A percentile compares a stretch with the other conserved stretches of the same genome.
Evolutionary conservation across 192 early-diverging fungal genomes (phyloP).

Genomic region (Linnemannia hyalina): DNA sequence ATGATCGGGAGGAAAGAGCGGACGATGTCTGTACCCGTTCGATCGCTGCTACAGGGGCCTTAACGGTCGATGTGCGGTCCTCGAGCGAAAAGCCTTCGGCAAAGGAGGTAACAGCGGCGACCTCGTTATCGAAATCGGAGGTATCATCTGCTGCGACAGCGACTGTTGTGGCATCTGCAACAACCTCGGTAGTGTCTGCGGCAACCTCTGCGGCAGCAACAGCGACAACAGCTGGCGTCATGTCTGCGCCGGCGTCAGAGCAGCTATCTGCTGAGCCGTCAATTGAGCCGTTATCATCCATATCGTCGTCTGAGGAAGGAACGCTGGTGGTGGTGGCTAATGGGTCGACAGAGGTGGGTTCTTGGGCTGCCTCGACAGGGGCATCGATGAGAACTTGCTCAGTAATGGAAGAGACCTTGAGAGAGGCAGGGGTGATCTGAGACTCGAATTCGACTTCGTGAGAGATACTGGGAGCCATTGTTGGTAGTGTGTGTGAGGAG

Average conservation of each 20-base stretch:
- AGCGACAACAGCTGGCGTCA: background rate
- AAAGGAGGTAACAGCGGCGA: background rate
- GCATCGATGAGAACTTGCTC: background rate
- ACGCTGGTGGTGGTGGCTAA: slow-evolving; percentile 20
- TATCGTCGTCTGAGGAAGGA: slow-evolving; percentile 28
- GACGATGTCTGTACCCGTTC: background rate
- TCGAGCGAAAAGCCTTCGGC: slow-evolving; percentile 4
- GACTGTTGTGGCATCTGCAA: background rate
- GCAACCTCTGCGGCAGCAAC: background rate
- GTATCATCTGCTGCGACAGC: background rate
- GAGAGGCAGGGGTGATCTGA: background rate
- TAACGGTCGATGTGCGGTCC: background rate
- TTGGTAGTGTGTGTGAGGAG: background rate
- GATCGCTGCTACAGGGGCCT: background rate
- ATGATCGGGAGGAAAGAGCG: background rate
- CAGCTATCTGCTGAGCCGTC: background rate
- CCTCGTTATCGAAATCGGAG: background rate
- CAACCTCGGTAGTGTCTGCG: background rate
- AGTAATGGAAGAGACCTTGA: background rate
- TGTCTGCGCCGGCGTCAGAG: background rate
- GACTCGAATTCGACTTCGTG: slow-evolving; percentile 1
- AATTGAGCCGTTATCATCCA: background rate
- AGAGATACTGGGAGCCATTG: slow-evolving; percentile 21
- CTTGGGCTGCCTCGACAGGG: background rate
- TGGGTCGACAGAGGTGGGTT: slow-evolving; percentile 14